A percentile compares a stretch with the other conserved stretches of the same genome.
These are phyloP conservation scores for Suhomyces taliae DNA, from an alignment of 1,139 yeast species.

Conservation along the genomic window DNA sequence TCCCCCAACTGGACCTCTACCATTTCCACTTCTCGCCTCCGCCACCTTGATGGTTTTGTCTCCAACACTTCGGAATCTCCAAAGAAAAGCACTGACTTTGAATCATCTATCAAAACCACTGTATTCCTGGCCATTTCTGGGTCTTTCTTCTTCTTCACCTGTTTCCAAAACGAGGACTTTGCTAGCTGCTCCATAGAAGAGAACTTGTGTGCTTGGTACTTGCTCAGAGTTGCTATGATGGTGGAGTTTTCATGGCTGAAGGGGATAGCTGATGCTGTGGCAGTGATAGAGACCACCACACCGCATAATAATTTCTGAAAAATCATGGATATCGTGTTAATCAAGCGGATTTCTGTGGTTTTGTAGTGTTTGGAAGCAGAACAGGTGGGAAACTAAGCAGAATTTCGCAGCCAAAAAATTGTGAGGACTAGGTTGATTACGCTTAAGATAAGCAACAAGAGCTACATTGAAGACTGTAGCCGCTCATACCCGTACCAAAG, in stretches of 20 bases:
- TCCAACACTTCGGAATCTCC: slow-evolving; percentile 11
- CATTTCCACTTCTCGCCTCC: slow-evolving; percentile 13
- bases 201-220: slow-evolving; percentile 1
- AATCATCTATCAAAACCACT: slow-evolving; percentile 15
- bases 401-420: neutral
- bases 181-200: neutral
- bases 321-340: too few relatives aligned
- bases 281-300: neutral
- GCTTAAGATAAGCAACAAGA: too few relatives aligned
- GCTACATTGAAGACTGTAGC: too few relatives aligned
- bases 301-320: too few relatives aligned
- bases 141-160: slow-evolving; percentile 12
- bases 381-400: neutral
- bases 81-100: slow-evolving; percentile 16
- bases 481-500: too few relatives aligned
- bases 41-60: neutral
- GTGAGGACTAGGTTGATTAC: neutral
- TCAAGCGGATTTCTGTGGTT: neutral
- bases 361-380: neutral
- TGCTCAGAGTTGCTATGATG: neutral
- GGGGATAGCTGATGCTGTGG: neutral
- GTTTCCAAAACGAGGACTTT: slow-evolving; percentile 19
- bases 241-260: neutral
- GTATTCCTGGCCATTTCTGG: slow-evolving; percentile 15
- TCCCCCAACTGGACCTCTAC: slow-evolving; percentile 22